Evolutionary conservation across 768 basidiomycete species (phyloP).

Genomic region (Mycena galericulata): DNA sequence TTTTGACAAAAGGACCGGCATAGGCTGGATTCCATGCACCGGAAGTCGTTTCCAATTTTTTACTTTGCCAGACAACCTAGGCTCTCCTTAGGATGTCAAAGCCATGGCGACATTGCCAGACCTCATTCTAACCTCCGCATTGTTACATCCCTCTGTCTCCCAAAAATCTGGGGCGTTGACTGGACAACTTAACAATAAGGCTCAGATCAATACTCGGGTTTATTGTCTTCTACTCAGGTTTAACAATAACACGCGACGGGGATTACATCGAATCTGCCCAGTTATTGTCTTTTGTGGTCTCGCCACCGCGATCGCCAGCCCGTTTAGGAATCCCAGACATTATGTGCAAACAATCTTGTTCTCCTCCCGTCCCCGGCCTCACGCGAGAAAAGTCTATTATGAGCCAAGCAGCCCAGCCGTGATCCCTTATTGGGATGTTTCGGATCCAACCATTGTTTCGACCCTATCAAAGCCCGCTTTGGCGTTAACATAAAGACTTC

Average conservation of each 20-base stretch:
- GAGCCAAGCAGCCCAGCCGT: not conserved
- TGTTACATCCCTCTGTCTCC: not conserved
- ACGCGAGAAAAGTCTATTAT: constrained; percentile 13
- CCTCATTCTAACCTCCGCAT: not conserved
- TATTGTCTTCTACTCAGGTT: constrained; percentile 25
- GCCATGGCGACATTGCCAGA: not conserved
- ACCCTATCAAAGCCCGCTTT: constrained; percentile 14
- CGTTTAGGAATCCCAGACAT: constrained; percentile 23
- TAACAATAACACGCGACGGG: constrained; percentile 26
- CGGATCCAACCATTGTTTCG: constrained; percentile 23
- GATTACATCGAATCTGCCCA: constrained; percentile 22
- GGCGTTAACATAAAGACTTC: constrained; percentile 11
- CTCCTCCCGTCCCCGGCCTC: not conserved
- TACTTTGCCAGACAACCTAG: too few species aligned
- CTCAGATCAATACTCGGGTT: constrained; percentile 20
- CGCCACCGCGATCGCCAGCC: constrained; percentile 21
- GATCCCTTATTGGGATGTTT: constrained; percentile 16
- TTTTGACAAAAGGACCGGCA: not conserved
- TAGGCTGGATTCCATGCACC: too few species aligned
- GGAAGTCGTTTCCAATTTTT: too few species aligned
- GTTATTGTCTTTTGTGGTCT: constrained; percentile 22
- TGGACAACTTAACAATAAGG: constrained; percentile 24
- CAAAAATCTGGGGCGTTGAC: not conserved
- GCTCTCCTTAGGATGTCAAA: too few species aligned
- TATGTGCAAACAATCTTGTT: not conserved